phyloP scores from a whole-genome alignment of 805 yeast genomes.

The Lachancea nothofagi region DNA sequence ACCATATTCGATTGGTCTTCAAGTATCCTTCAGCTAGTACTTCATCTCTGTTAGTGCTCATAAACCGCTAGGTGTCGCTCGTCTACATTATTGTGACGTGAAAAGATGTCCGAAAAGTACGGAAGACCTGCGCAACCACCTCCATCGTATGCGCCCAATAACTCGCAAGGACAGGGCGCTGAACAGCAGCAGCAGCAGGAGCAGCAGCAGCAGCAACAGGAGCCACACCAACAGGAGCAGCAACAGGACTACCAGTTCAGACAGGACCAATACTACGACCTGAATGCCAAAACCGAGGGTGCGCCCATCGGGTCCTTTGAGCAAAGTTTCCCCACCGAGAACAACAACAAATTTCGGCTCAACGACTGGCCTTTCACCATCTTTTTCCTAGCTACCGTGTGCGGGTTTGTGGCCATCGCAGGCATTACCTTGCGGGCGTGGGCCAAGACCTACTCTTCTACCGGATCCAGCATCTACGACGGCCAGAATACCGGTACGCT shows the following conservation, averaged over 20 bases:
- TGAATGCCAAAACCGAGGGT: constrained; percentile 31
- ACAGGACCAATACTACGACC: constrained; percentile 27
- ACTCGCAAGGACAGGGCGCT: background rate
- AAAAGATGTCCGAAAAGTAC: constrained; percentile 13
- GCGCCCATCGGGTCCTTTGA: constrained; percentile 49
- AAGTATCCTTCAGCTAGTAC: background rate
- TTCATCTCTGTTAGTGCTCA: constrained; percentile 6
- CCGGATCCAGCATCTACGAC: constrained; percentile 61
- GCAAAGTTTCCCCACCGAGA: constrained; percentile 50
- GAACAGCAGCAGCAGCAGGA: constrained; percentile 5
- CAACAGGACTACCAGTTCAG: constrained; percentile 22
- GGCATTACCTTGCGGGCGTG: constrained; percentile 64
- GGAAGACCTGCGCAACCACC: constrained; percentile 19
- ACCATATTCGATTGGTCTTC: too few relatives aligned
- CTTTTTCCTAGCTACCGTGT: constrained; percentile 44
- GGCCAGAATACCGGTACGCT: constrained; percentile 51
- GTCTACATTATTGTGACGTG: too few relatives aligned
- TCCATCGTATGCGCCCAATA: constrained; percentile 13
- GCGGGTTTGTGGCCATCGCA: constrained; percentile 68
- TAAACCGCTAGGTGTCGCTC: too few relatives aligned
- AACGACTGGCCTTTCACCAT: constrained; percentile 71
- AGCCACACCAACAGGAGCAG: constrained; percentile 3
- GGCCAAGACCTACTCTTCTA: constrained; percentile 45
- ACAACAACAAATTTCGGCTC: constrained; percentile 51
- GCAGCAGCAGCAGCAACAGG: constrained; percentile 5